A percentile compares a stretch with the other conserved stretches of the same genome.
phyloP scores from a whole-genome alignment of 306 rosid genomes.

The Cucurbita ficifolia region DNA sequence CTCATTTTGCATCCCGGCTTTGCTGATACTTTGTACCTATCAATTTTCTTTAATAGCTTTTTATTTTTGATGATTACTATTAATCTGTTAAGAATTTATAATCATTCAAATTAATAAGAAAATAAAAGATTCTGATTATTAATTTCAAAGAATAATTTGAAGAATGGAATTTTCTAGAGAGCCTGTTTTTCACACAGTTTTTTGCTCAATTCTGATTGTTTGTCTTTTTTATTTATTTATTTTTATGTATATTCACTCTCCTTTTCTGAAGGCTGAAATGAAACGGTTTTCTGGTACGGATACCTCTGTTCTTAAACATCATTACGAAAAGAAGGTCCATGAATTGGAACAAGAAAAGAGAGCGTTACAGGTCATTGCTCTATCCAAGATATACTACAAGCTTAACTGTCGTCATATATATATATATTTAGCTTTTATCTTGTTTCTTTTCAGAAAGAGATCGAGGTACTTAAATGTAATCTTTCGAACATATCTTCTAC shows the following conservation, averaged over 20 bases:
- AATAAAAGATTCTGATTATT: not conserved
- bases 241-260: not conserved
- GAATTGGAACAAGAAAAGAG: constrained; percentile 88
- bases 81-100: not conserved
- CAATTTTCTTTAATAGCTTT: not conserved
- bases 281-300: constrained; percentile 43
- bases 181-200: not conserved
- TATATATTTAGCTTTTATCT: not conserved
- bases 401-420: not conserved
- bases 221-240: too few relatives aligned
- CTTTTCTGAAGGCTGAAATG: constrained; percentile 72
- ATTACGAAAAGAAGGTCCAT: constrained; percentile 81
- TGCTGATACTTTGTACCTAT: not conserved
- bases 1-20: not conserved
- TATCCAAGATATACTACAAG: not conserved
- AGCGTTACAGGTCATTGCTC: constrained; percentile 49
- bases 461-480: constrained; percentile 52
- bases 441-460: constrained; percentile 48
- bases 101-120: not conserved
- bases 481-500: constrained; percentile 57
- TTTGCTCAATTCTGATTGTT: not conserved
- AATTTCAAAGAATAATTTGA: not conserved
- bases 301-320: constrained; percentile 62
- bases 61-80: not conserved
- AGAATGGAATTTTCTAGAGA: not conserved